Evolutionary conservation across 176 grass and related monocot genomes (phyloP).

Genomic region (Bromus sterilis): DNA sequence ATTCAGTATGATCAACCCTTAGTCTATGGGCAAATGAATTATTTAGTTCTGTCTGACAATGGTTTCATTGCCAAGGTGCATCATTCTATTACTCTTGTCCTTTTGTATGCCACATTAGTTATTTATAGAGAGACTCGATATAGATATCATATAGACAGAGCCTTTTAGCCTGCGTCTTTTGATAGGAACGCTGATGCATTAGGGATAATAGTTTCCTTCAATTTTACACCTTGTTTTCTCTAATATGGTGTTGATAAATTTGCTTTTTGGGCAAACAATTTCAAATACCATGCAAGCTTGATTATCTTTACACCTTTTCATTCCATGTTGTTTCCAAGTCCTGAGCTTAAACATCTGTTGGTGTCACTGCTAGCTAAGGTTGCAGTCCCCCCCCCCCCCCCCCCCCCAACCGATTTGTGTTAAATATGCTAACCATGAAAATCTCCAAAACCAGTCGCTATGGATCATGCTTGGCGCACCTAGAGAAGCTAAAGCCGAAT

Average conservation of each 20-base stretch:
- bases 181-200: background rate
- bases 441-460: slow-evolving; percentile 37
- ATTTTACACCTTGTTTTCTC: background rate
- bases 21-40: background rate
- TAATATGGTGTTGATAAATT: background rate
- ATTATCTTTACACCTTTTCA: background rate
- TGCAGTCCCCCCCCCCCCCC: no score
- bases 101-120: background rate
- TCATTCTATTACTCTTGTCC: background rate
- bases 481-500: slow-evolving; percentile 75
- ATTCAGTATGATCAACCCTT: background rate
- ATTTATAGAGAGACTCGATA: background rate
- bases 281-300: background rate
- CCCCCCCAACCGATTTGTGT: background rate
- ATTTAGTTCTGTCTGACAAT: background rate
- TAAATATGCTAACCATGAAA: slow-evolving; percentile 15
- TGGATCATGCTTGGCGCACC: slow-evolving; percentile 66
- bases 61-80: background rate
- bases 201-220: background rate
- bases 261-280: background rate
- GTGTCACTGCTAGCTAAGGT: background rate
- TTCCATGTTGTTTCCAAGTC: background rate
- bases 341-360: background rate
- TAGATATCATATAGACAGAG: background rate
- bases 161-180: background rate